Evolutionary conservation across 2,329 filamentous ascomycete genomes (phyloP).

Genomic region (Aquanectria penicillioides): DNA sequence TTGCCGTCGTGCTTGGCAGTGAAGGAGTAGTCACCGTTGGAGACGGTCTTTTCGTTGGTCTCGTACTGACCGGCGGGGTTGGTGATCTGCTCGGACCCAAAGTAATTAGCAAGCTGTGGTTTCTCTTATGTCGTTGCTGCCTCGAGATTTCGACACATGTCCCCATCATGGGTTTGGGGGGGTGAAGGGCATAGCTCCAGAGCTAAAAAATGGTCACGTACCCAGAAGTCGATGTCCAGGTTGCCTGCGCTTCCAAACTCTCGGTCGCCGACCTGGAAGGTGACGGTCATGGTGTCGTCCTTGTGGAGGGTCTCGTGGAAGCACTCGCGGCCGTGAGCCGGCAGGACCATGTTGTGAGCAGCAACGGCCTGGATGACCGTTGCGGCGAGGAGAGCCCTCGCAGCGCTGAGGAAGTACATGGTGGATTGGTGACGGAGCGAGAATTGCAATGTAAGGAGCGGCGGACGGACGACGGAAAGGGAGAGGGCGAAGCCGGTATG

Average conservation of each 20-base stretch:
- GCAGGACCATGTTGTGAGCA: constrained; percentile 96
- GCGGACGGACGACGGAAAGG: not conserved
- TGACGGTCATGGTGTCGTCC: constrained; percentile 98
- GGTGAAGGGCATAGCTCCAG: not conserved
- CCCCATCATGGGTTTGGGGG: not conserved
- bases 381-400: constrained; percentile 55
- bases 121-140: constrained; percentile 7
- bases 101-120: constrained; percentile 24
- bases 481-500: constrained; percentile 15
- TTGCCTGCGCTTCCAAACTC: constrained; percentile 96
- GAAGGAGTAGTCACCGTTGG: constrained; percentile 94
- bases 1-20: constrained; percentile 85
- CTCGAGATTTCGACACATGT: constrained; percentile 6
- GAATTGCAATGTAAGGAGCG: not conserved
- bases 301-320: constrained; percentile 94
- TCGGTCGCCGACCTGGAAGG: constrained; percentile 96
- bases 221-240: constrained; percentile 98
- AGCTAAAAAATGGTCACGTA: constrained; percentile 57
- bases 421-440: constrained; percentile 2
- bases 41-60: constrained; percentile 81
- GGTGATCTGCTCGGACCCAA: constrained; percentile 67
- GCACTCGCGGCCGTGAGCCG: constrained; percentile 93
- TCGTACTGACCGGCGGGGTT: constrained; percentile 81
- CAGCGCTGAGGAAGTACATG: constrained; percentile 49
- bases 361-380: constrained; percentile 66